Base-by-base conservation (phyloP, 2,329 filamentous ascomycete species). In the Colletotrichum incanum region DNA sequence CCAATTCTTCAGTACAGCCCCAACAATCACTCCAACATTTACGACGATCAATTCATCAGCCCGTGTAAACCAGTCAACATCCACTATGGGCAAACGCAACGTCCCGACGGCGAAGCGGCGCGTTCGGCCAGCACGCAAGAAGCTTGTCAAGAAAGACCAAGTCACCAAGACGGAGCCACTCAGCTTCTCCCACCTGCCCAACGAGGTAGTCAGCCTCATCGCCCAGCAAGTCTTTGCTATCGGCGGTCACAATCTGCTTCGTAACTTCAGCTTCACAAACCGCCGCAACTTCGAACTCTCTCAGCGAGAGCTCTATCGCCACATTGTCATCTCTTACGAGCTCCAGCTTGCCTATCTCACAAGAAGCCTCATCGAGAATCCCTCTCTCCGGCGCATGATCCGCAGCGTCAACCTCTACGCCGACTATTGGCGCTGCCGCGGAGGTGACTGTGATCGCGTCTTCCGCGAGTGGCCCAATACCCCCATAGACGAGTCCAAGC, bases 311-410 rank as follows among this genome's bases (percentile, higher is more conserved):
- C 39, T 71, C 14, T 71, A 71, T 34, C 56, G 67, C 26, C n/a
- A 54, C n/a, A 39, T 70, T 23, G 26, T 9, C 9, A n/a, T 20
- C 7, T n/a, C 20, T 3, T 26, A 23, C 14, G 45, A 23, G 28
- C 20, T 56, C 12, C 28, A 54, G 49, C 49, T 64, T 23, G 11
- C 11, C 5, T 49, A 18, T 20, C 56, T 71, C 18, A 62, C 56
- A 11, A 54, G 68, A 50, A 71, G 31, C 50, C 52, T 71, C 3
- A 62, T 71, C 49, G 68, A 71, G 50, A 67, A 71, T 12, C 68
- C 68, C 34, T 1, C 2, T 1, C 34, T 67, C 5, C 47, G 64
- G 11, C 14, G 1, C 11, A 28, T 41, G 5, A 41, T 71, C 7
- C 58, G 41, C 18, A 26, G 8, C 14, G 41, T 43, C 16, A 9